These are phyloP conservation scores for Apophysomyces ossiformis DNA, from an alignment of 371 early-diverging fungal genomes.

Conservation along the genomic window DNA sequence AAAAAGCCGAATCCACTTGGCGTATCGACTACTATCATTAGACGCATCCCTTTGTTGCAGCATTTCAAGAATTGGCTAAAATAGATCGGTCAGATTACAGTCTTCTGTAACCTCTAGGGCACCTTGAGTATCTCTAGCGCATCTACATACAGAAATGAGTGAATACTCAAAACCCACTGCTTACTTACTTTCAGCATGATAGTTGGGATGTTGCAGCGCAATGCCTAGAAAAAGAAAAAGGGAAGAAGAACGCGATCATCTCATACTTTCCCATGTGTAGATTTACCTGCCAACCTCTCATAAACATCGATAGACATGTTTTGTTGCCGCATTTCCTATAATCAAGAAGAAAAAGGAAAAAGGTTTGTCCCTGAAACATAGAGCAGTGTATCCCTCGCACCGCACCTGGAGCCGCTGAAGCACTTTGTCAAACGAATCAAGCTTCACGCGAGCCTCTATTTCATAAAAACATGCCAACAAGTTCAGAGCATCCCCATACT, in stretches of 20 bases:
- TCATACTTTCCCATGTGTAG: too few species aligned
- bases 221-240: background rate
- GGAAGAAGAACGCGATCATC: too few species aligned
- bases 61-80: background rate
- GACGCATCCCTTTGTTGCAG: background rate
- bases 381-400: too few species aligned
- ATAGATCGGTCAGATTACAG: background rate
- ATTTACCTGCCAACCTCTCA: background rate
- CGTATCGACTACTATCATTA: background rate
- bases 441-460: slow-evolving; percentile 10
- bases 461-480: background rate
- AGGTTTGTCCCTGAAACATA: background rate
- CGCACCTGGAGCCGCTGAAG: background rate
- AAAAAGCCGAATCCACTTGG: slow-evolving; percentile 14
- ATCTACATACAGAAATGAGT: slow-evolving; percentile 5
- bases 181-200: background rate
- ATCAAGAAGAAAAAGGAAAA: background rate
- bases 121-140: slow-evolving; percentile 14
- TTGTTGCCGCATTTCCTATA: background rate
- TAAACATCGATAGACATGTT: background rate
- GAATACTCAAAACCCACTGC: background rate
- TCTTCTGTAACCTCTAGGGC: background rate
- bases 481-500: background rate
- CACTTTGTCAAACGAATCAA: background rate
- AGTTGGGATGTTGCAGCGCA: background rate